A percentile compares a stretch with the other conserved stretches of the same genome.
These are phyloP conservation scores for Novymonas esmeraldas DNA, from an alignment of 208 protist species.

Conservation along the genomic window DNA sequence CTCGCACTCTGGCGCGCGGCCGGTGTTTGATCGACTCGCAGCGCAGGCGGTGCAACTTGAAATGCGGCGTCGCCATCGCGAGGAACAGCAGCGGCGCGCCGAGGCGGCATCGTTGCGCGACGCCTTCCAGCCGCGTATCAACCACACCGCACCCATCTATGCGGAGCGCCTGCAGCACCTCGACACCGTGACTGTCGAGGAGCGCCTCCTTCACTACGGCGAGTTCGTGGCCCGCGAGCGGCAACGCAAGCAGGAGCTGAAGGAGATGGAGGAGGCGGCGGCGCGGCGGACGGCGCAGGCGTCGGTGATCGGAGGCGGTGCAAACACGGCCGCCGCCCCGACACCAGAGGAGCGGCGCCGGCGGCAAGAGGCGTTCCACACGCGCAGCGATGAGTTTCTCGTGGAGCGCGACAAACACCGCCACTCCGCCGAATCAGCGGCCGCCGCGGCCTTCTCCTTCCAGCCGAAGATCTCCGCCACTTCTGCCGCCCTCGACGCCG, in stretches of 20 bases:
- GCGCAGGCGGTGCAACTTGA: slow-evolving; percentile 38
- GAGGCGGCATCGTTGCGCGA: slow-evolving; percentile 42
- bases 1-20: not conserved
- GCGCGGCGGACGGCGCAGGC: slow-evolving; percentile 6
- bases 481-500: slow-evolving; percentile 63
- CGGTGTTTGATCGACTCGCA: slow-evolving; percentile 67
- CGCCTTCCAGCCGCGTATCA: slow-evolving; percentile 67
- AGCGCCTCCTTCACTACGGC: slow-evolving; percentile 82
- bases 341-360: slow-evolving; percentile 16
- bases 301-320: not conserved
- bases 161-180: slow-evolving; percentile 14
- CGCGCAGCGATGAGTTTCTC: slow-evolving; percentile 44
- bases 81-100: slow-evolving; percentile 40
- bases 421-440: slow-evolving; percentile 23
- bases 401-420: slow-evolving; percentile 41
- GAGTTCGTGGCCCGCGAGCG: slow-evolving; percentile 41
- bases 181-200: slow-evolving; percentile 61
- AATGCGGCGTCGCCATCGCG: slow-evolving; percentile 34
- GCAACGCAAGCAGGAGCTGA: slow-evolving; percentile 35
- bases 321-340: no score
- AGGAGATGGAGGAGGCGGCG: slow-evolving; percentile 28
- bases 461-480: slow-evolving; percentile 64
- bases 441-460: slow-evolving; percentile 44
- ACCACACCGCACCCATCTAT: slow-evolving; percentile 25
- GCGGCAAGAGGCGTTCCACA: slow-evolving; percentile 44